These are phyloP conservation scores for Limtongozyma cylindracea DNA, from an alignment of 805 yeast species.

Conservation along the genomic window DNA sequence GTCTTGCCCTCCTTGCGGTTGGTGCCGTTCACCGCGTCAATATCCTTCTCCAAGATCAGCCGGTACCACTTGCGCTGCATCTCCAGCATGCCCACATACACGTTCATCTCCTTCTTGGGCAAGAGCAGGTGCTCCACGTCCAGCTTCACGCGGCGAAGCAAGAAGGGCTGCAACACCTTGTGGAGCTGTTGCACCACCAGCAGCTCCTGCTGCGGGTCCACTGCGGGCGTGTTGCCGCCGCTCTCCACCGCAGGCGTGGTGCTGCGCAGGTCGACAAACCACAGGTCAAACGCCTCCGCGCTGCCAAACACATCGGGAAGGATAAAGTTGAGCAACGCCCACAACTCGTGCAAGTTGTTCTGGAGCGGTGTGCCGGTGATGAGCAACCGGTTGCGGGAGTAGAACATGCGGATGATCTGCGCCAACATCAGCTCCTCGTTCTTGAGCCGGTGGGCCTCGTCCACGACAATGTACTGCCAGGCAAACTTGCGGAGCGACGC, in stretches of 20 bases:
- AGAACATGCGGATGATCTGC: constrained; percentile 50
- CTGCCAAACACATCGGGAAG: constrained; percentile 62
- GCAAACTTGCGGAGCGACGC: constrained; percentile 34
- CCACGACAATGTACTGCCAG: constrained; percentile 60
- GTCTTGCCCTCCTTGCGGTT: constrained; percentile 60
- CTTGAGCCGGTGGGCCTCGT: constrained; percentile 67
- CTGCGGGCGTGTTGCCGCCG: constrained; percentile 12
- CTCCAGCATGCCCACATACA: constrained; percentile 51
- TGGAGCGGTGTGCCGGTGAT: constrained; percentile 73
- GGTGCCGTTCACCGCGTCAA: constrained; percentile 69
- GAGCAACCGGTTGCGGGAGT: constrained; percentile 40
- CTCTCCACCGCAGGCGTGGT: no score
- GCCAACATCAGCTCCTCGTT: constrained; percentile 52
- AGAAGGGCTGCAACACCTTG: constrained; percentile 51
- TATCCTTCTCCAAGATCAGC: constrained; percentile 50
- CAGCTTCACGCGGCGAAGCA: constrained; percentile 49
- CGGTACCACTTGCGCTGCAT: constrained; percentile 67
- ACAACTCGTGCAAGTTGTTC: constrained; percentile 53
- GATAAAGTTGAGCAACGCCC: constrained; percentile 59
- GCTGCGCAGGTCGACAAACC: no score
- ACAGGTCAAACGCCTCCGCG: constrained; percentile 45
- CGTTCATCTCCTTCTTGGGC: constrained; percentile 52
- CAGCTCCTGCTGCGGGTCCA: constrained; percentile 9
- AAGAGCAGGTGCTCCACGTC: constrained; percentile 62
- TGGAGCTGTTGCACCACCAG: constrained; percentile 42